phyloP scores from a whole-genome alignment of 2,329 filamentous ascomycete species.

The Byssothecium circinans region DNA sequence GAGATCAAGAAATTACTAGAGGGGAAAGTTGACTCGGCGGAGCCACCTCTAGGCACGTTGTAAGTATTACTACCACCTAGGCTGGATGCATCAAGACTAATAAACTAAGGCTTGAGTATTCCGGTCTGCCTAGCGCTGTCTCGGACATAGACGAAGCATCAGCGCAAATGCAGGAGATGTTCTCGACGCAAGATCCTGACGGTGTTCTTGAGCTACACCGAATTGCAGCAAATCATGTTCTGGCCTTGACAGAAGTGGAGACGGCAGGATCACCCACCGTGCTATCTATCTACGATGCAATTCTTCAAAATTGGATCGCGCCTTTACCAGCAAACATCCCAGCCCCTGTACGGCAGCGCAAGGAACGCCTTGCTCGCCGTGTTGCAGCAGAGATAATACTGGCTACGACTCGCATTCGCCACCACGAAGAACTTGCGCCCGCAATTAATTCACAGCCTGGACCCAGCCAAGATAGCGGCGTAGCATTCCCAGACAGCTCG shows the following conservation, averaged over 20 bases:
- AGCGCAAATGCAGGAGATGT: constrained; percentile 21
- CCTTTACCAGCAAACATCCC: constrained; percentile 30
- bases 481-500: constrained; percentile 23
- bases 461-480: constrained; percentile 11
- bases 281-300: constrained; percentile 31
- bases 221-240: constrained; percentile 19
- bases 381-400: constrained; percentile 44
- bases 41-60: constrained; percentile 23
- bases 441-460: constrained; percentile 5
- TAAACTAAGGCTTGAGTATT: constrained; percentile 23
- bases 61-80: constrained; percentile 14
- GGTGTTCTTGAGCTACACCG: constrained; percentile 11
- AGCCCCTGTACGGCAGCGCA: constrained; percentile 26
- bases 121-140: constrained; percentile 18
- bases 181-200: constrained; percentile 3
- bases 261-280: constrained; percentile 17
- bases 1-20: constrained; percentile 18
- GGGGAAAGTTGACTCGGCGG: constrained; percentile 3
- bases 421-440: constrained; percentile 12
- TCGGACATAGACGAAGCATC: constrained; percentile 37
- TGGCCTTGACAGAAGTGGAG: constrained; percentile 13
- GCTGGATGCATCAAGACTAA: constrained; percentile 8
- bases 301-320: constrained; percentile 37
- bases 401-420: constrained; percentile 30
- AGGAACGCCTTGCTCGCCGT: constrained; percentile 36